A percentile compares a stretch with the other conserved stretches of the same genome.
Conservation (phyloP, 2,329 filamentous ascomycete genomes). For the Albophoma yamanashiensis region DNA sequence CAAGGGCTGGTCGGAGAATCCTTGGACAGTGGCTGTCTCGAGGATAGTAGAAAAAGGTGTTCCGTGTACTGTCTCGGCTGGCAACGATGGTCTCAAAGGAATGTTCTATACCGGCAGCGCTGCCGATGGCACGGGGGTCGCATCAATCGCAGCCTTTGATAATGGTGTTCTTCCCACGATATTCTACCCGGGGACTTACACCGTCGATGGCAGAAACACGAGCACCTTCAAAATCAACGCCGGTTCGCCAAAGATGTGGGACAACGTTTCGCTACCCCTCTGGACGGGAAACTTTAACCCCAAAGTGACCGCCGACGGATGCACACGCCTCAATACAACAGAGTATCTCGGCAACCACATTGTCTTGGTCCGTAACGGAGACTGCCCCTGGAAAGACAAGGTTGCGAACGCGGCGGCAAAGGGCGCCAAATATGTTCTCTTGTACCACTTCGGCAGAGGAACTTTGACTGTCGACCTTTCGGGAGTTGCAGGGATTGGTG, state of each 20-base stretch:
- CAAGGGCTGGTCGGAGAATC: constrained; percentile 20
- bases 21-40: constrained; percentile 30
- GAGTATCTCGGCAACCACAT: constrained; percentile 47
- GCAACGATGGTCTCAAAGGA: constrained; percentile 35
- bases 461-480: too few species aligned
- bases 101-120: constrained; percentile 39
- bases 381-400: constrained; percentile 45
- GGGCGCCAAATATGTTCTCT: constrained; percentile 49
- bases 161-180: constrained; percentile 32
- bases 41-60: constrained; percentile 29
- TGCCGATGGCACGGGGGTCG: constrained; percentile 34
- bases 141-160: constrained; percentile 39
- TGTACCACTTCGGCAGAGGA: constrained; percentile 42
- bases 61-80: constrained; percentile 39
- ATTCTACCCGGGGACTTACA: constrained; percentile 29
- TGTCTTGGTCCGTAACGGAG: constrained; percentile 49
- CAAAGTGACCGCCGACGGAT: constrained; percentile 36
- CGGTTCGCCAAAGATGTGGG: not conserved
- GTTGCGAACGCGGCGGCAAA: constrained; percentile 34
- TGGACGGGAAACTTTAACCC: constrained; percentile 31
- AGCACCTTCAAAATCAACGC: not conserved
- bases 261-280: not conserved
- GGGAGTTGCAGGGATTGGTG: too few species aligned
- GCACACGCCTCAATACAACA: constrained; percentile 42
- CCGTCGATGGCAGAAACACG: constrained; percentile 20